Base-by-base conservation (phyloP, 1,139 yeast species). In the Zygosaccharomyces sapae region DNA sequence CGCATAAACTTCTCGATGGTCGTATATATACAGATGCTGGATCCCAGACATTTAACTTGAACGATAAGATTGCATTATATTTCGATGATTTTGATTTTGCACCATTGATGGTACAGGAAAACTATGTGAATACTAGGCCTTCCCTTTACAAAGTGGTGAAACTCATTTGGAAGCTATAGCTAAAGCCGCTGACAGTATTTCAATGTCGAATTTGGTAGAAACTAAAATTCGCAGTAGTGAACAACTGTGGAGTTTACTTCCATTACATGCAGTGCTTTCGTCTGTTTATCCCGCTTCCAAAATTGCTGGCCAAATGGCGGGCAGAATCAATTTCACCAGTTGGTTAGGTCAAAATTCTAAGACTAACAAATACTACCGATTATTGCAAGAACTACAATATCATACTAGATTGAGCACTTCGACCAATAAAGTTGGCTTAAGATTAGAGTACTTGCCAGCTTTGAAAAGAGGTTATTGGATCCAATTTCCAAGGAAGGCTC, bases 61-160 rank as follows among this genome's bases (percentile, higher is more conserved):
- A 84, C 65, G 96, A 89, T 55, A 87, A 89, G 62, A 83, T 92
- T 59, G 92, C 86, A 60, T 74, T 88, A 48, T 92, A 90, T 65
- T 92, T 92, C 70, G 90, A 89, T 67, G 98, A 92, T 67, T 88
- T 88, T 67, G 97, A 90, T 63, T 83, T 94, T 64, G 81, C 95
- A 0, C 97, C 98, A 2, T 73, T 92, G 53, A 92, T 92, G 97
- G 78, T 92, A 43, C 97, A 92, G 63, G 98, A 92, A 65, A 92
- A 92, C 67, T 92, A 94, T 63, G 66, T 88, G 43, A 70, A 69
- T 43, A 82, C 95, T 0, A 70, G 70, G 36, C 94, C 95, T 2
- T 44, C 68, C 2, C 68, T 25, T 69, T 76, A 33, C 57, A 65
- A n/a, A 61, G 65, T 2, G 66, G 65, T 8, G 53, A 70, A 12